phyloP scores from a whole-genome alignment of 768 basidiomycete genomes.

The Xerocomellus amylosporus region DNA sequence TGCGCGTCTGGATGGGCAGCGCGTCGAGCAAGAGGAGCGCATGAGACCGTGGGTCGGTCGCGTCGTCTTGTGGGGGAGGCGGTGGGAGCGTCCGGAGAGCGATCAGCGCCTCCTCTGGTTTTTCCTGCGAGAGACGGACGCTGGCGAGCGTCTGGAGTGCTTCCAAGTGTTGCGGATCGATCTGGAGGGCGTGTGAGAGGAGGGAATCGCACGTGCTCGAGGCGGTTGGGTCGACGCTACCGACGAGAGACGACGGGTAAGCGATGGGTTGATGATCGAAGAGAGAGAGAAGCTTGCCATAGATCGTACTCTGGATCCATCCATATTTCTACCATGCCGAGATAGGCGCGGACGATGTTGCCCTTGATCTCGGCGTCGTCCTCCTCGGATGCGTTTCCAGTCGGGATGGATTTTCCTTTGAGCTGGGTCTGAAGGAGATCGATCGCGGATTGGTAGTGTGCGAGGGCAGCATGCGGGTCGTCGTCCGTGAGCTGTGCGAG shows the following conservation, averaged over 20 bases:
- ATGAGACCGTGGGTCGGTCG: slow-evolving; percentile 29
- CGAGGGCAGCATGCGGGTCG: slow-evolving; percentile 68
- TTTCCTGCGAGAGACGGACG: slow-evolving; percentile 84
- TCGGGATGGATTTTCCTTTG: slow-evolving; percentile 66
- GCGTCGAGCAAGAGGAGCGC: slow-evolving; percentile 31
- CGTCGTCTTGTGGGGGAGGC: slow-evolving; percentile 2
- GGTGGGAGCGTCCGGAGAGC: slow-evolving; percentile 24
- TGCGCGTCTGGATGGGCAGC: slow-evolving; percentile 64
- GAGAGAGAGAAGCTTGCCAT: slow-evolving; percentile 52
- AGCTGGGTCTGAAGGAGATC: slow-evolving; percentile 64
- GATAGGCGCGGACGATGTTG: slow-evolving; percentile 73
- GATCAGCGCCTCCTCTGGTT: slow-evolving; percentile 73
- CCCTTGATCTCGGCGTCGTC: slow-evolving; percentile 51
- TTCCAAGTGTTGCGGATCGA: slow-evolving; percentile 74
- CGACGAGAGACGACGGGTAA: not conserved
- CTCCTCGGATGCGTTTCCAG: slow-evolving; percentile 33
- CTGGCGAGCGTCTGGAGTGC: slow-evolving; percentile 79
- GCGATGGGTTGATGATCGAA: not conserved
- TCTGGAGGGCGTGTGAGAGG: slow-evolving; percentile 65
- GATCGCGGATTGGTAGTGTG: slow-evolving; percentile 79
- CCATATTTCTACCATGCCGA: slow-evolving; percentile 94
- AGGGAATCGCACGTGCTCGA: slow-evolving; percentile 80
- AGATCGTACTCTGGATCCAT: slow-evolving; percentile 89
- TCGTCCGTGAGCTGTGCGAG: slow-evolving; percentile 82
- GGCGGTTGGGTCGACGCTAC: slow-evolving; percentile 80